Evolutionary conservation across 2,329 filamentous ascomycete genomes (phyloP).

Genomic region (Venturia oleaginea): DNA sequence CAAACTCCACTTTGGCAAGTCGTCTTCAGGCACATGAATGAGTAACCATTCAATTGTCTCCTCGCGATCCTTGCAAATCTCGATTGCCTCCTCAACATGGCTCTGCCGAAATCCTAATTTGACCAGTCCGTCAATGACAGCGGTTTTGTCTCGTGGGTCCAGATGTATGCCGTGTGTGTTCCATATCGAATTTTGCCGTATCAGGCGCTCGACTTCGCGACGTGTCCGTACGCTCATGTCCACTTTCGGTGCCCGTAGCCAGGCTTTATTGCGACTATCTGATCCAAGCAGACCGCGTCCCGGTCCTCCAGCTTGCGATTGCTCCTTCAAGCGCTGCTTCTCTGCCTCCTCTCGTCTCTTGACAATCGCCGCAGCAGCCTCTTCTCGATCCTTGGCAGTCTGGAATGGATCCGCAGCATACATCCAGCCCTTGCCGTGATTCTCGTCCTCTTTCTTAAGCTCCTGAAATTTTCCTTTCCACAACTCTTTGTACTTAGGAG

Average conservation of each 20-base stretch:
- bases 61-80: constrained; percentile 81
- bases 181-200: constrained; percentile 75
- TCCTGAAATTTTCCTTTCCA: constrained; percentile 84
- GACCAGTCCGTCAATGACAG: constrained; percentile 62
- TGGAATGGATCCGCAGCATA: constrained; percentile 94
- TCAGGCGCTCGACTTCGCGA: constrained; percentile 66
- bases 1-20: constrained; percentile 84
- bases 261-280: constrained; percentile 49
- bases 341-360: constrained; percentile 70
- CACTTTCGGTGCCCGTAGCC: constrained; percentile 78
- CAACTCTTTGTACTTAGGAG: constrained; percentile 76
- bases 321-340: constrained; percentile 40
- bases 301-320: constrained; percentile 25
- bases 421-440: constrained; percentile 72
- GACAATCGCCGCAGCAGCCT: constrained; percentile 63
- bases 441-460: constrained; percentile 72
- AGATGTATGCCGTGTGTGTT: constrained; percentile 70
- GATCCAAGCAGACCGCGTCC: constrained; percentile 30
- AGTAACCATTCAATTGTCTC: constrained; percentile 93
- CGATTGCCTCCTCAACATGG: constrained; percentile 80
- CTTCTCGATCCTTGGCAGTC: constrained; percentile 67
- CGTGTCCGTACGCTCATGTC: constrained; percentile 84
- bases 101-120: constrained; percentile 80
- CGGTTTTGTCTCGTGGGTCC: constrained; percentile 44
- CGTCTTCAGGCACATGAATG: constrained; percentile 94